Conservation (phyloP, 2,329 filamentous ascomycete genomes). For the Ophiostoma perfectum region DNA sequence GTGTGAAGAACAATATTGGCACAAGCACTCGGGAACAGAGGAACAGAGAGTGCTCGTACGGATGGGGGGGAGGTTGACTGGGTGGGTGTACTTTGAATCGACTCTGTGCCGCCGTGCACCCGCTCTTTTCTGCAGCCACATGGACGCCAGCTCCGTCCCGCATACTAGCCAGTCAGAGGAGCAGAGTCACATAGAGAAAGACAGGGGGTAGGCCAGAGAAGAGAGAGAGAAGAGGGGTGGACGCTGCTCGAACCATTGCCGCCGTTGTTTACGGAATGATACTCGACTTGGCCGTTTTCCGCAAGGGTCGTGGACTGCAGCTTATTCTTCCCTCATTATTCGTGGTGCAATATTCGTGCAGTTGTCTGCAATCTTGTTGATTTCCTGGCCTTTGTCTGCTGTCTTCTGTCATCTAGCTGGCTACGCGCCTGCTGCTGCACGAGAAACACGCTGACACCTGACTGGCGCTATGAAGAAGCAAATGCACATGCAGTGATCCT, state of each 20-base stretch:
- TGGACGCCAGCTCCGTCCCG: constrained; percentile 2
- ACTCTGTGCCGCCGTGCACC: constrained; percentile 17
- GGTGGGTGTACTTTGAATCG: not conserved
- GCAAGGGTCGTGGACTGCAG: not conserved
- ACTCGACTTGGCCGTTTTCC: not conserved
- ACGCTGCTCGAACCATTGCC: not conserved
- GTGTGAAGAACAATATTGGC: not conserved
- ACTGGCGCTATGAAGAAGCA: too few species aligned
- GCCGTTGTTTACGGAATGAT: not conserved
- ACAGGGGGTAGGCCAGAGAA: not conserved
- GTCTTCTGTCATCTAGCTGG: not conserved
- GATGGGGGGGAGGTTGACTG: too few species aligned
- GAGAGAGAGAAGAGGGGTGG: not conserved
- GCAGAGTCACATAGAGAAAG: not conserved
- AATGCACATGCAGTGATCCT: too few species aligned
- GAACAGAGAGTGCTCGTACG: not conserved
- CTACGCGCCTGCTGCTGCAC: not conserved
- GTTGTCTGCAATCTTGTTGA: not conserved
- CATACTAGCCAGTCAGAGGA: not conserved
- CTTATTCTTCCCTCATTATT: constrained; percentile 4
- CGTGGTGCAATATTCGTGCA: not conserved
- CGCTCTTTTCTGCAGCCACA: constrained; percentile 12
- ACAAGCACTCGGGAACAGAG: not conserved
- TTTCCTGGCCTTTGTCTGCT: not conserved
- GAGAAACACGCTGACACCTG: too few species aligned